Conservation (phyloP, 768 basidiomycete genomes). For the Leccinum barrowsii region DNA sequence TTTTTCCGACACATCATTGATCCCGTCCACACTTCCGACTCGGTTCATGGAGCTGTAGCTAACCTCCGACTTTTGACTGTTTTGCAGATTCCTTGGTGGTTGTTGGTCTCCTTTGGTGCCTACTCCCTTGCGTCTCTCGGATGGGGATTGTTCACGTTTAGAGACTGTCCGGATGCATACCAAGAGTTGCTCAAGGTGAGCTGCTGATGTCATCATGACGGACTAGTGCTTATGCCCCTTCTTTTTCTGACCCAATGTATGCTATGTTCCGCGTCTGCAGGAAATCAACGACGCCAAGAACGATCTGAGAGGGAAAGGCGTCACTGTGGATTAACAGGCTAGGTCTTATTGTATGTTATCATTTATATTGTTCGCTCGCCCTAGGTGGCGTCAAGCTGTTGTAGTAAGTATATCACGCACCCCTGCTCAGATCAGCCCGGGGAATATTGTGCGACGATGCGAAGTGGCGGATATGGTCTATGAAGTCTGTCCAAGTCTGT, state of each 20-base stretch:
- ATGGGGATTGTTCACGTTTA: constrained; percentile 67
- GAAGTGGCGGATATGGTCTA: neutral
- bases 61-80: neutral
- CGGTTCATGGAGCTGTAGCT: neutral
- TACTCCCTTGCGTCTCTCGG: constrained; percentile 78
- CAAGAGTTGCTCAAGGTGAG: constrained; percentile 57
- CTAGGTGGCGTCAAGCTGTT: neutral
- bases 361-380: neutral
- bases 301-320: constrained; percentile 56
- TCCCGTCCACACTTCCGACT: neutral
- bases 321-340: constrained; percentile 49
- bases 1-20: neutral
- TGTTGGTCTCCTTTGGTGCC: constrained; percentile 74
- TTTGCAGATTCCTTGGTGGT: constrained; percentile 74
- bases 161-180: constrained; percentile 80
- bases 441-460: neutral
- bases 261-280: constrained; percentile 29
- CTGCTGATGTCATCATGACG: neutral
- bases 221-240: neutral
- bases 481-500: neutral
- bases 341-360: neutral
- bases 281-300: constrained; percentile 59
- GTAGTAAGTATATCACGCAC: neutral
- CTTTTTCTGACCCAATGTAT: neutral
- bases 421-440: neutral